Base-by-base conservation (phyloP, 495 filamentous ascomycete genomes). In the Rostrohypoxylon terebratum region DNA sequence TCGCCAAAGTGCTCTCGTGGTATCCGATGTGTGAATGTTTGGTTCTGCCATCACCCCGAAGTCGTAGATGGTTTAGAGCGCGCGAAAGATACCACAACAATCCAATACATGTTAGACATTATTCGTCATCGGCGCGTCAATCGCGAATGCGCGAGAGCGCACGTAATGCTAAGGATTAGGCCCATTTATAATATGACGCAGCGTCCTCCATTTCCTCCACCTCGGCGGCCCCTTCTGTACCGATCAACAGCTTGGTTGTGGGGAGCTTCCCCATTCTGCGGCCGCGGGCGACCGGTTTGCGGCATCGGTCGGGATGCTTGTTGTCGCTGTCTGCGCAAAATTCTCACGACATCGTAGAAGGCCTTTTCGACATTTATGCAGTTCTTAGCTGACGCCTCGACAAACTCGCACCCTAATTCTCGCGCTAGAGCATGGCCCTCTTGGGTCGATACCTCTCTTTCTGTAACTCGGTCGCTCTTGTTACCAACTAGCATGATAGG, bases 301-400 rank as follows among this genome's bases (percentile, higher is more conserved):
- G 80, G 77, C 55, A 79, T 62, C 23, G 82, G 77, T 25, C 83
- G 79, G 7, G 81, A 58, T 38, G 80, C 84, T 53, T 81, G 77
- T 80, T 93, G 90, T 71, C 92, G 88, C 79, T 97, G 94, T 68
- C 90, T 87, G 66, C 95, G 90, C 63, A 98, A 83, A 75, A 94
- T 91, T 63, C 96, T 87, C 21, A 99, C 96, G 11, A 99, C 96
- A 74, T 99, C 96, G 81, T 97, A 98, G 78, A 99, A 99, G 2
- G 96, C 96, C 84, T 95, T 97, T 78, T 99, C 96, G 25, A 99
- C 96, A 76, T 99, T 98, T 83, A 98, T 93, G 84, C 96, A 98
- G 77, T 97, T 97, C 84, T 98, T 98, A n/a, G 96, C 96, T 13
- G 95, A 98, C 4, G 96, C 96, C 80, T 98, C 96, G 64, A 98